phyloP scores from a whole-genome alignment of 208 protist genomes.

The Kentomonas sorsogonicus region DNA sequence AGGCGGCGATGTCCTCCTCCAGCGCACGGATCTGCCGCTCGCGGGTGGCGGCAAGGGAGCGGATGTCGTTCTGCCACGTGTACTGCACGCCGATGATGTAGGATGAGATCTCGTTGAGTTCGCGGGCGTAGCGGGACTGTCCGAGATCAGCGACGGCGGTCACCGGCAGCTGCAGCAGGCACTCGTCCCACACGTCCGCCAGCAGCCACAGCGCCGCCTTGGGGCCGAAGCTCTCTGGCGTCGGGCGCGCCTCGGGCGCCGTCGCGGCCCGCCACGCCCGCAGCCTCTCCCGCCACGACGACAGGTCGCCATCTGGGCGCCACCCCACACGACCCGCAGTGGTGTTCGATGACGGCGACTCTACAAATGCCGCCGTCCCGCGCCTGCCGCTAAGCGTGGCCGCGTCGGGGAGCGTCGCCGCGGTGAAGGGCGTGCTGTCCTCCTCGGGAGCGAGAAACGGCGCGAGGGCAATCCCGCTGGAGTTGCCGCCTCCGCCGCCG shows the following conservation, averaged over 20 bases:
- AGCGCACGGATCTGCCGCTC: constrained; percentile 18
- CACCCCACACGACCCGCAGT: too few relatives aligned
- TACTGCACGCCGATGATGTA: constrained; percentile 26
- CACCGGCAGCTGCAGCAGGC: constrained; percentile 46
- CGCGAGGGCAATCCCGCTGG: too few relatives aligned
- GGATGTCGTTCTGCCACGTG: constrained; percentile 13
- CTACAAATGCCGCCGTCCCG: too few relatives aligned
- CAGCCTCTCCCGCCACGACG: constrained; percentile 5
- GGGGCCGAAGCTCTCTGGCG: constrained; percentile 16
- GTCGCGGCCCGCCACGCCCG: constrained; percentile 22
- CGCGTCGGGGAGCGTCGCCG: too few relatives aligned
- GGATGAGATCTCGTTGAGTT: constrained; percentile 27
- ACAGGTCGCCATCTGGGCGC: not conserved
- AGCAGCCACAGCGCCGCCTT: constrained; percentile 49
- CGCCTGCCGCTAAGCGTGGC: too few relatives aligned
- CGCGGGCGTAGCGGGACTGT: constrained; percentile 26
- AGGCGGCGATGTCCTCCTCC: too few relatives aligned
- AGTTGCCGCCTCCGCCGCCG: too few relatives aligned
- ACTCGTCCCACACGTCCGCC: constrained; percentile 63
- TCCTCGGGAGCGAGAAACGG: too few relatives aligned
- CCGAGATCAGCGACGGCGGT: constrained; percentile 45
- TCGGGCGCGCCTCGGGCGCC: constrained; percentile 15
- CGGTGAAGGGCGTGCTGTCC: too few relatives aligned
- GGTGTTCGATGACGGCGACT: too few relatives aligned
- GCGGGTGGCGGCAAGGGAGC: not conserved